These are phyloP conservation scores for Polychaeton citri DNA, from an alignment of 2,329 filamentous ascomycete genomes.

Conservation along the genomic window DNA sequence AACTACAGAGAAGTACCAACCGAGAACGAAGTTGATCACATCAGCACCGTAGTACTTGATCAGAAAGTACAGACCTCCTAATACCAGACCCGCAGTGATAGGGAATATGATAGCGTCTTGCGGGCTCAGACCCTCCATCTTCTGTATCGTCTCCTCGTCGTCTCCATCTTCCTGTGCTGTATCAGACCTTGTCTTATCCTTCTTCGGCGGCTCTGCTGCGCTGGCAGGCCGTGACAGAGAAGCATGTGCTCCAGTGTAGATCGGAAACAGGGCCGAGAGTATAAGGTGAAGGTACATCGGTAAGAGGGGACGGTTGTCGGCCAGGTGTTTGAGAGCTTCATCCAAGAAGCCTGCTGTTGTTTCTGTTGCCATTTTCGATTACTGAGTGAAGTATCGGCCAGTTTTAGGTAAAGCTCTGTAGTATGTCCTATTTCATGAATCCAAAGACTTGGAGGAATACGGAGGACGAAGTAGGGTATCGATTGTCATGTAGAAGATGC, in stretches of 20 bases:
- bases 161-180: slow-evolving; percentile 40
- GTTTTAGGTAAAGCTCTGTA: too few species aligned
- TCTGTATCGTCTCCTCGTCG: slow-evolving; percentile 39
- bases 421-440: too few species aligned
- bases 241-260: slow-evolving; percentile 75
- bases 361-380: not conserved
- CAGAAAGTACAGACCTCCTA: slow-evolving; percentile 70
- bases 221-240: slow-evolving; percentile 73
- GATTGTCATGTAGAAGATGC: too few species aligned
- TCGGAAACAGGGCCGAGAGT: slow-evolving; percentile 62
- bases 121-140: slow-evolving; percentile 56
- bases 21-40: slow-evolving; percentile 69
- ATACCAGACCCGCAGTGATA: slow-evolving; percentile 56
- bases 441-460: too few species aligned
- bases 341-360: slow-evolving; percentile 2
- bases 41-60: slow-evolving; percentile 80
- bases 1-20: slow-evolving; percentile 69
- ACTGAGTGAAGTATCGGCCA: too few species aligned
- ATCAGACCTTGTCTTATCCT: slow-evolving; percentile 29
- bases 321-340: slow-evolving; percentile 11
- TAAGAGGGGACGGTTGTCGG: slow-evolving; percentile 26
- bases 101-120: slow-evolving; percentile 79
- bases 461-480: too few species aligned
- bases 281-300: slow-evolving; percentile 49
- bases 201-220: slow-evolving; percentile 47